A percentile compares a stretch with the other conserved stretches of the same genome.
phyloP scores from a whole-genome alignment of 352 stramenopile species.

The Pythium guiyangense region DNA sequence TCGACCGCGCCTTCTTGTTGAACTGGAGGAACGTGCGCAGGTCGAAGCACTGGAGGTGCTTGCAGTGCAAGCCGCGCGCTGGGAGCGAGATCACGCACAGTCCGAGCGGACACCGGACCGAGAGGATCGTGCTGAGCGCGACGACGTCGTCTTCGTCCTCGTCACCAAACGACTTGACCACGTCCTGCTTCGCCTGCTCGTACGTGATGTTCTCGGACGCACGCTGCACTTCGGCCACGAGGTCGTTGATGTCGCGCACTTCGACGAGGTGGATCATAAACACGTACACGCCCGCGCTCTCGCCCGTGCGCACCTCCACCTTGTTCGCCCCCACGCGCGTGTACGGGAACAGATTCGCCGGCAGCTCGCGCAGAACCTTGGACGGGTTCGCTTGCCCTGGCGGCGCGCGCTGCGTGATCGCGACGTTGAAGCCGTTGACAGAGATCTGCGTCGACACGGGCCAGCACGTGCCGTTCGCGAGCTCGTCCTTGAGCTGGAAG shows the following conservation, averaged over 20 bases:
- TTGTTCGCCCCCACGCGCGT: slow-evolving; percentile 66
- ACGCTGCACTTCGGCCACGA: slow-evolving; percentile 55
- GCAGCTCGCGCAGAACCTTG: slow-evolving; percentile 76
- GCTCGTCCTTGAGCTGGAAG: slow-evolving; percentile 68
- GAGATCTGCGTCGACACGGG: slow-evolving; percentile 56
- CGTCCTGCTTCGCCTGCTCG: slow-evolving; percentile 61
- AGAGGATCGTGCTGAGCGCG: slow-evolving; percentile 84
- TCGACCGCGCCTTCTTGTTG: slow-evolving; percentile 85
- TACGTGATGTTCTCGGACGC: slow-evolving; percentile 67
- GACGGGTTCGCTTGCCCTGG: slow-evolving; percentile 75
- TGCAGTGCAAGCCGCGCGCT: slow-evolving; percentile 87
- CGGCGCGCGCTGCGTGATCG: slow-evolving; percentile 59
- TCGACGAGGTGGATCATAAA: slow-evolving; percentile 77
- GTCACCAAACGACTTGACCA: slow-evolving; percentile 78
- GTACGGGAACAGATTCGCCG: slow-evolving; percentile 65
- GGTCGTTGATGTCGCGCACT: slow-evolving; percentile 51
- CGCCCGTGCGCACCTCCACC: slow-evolving; percentile 65
- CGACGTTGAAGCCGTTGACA: slow-evolving; percentile 69
- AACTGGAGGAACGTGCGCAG: slow-evolving; percentile 90
- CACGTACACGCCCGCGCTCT: slow-evolving; percentile 55
- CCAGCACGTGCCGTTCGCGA: slow-evolving; percentile 70
- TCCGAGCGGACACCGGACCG: slow-evolving; percentile 83
- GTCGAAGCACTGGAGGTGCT: slow-evolving; percentile 96
- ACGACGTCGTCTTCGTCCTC: slow-evolving; percentile 83
- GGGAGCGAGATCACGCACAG: slow-evolving; percentile 87